Base-by-base conservation (phyloP, 768 basidiomycete species). In the Boletus rufocinnamomeus region DNA sequence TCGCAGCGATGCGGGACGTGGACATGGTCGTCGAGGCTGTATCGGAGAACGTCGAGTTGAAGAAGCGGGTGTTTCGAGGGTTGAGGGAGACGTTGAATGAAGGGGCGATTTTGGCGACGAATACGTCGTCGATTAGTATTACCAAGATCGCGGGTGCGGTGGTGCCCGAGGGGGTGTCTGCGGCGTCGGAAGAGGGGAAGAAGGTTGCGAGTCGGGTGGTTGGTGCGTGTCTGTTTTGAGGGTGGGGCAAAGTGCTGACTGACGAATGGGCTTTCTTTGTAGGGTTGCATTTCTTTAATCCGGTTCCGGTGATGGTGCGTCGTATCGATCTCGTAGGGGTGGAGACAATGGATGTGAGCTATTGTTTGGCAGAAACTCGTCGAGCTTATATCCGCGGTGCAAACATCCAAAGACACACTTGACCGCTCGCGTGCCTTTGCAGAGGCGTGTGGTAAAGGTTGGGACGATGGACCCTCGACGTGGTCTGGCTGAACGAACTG, bases 1-100 rank as follows among this genome's bases (percentile, higher is more conserved):
- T 92, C 25, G 75, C 78, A 45, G 85, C 79, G 2, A 66, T 93
- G 63, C 78, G 86, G 49, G 94, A 95, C 68, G 89, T 86, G 9
- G 94, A 96, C 68, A 87, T 98, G 84, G 91, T 93, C 45, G 79
- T 98, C 49, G 95, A 98, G 87, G 96, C 95, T 0, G 93, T 91
- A 0, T 91, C 93, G 3, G 95, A 98, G 74, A 84, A 86, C 43
- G 76, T 95, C 23, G 70, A 82, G 2, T 74, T 97, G 32, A 98
- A 98, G 73, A 81, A 86, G 63, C 74, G 78, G 6, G 85, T 98
- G 60, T 97, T 98, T 73, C 72, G 79, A 6, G 75, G 79, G 3
- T 81, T 98, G 23, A 82, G 88, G 17, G 81, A 81, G 49, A 83
- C 88, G 66, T 72, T 94, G 50, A 79, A 84, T 30, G 85, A 88